These are phyloP conservation scores for Globomyces pollinis-pini DNA, from an alignment of 192 early-diverging fungal genomes.

Conservation along the genomic window DNA sequence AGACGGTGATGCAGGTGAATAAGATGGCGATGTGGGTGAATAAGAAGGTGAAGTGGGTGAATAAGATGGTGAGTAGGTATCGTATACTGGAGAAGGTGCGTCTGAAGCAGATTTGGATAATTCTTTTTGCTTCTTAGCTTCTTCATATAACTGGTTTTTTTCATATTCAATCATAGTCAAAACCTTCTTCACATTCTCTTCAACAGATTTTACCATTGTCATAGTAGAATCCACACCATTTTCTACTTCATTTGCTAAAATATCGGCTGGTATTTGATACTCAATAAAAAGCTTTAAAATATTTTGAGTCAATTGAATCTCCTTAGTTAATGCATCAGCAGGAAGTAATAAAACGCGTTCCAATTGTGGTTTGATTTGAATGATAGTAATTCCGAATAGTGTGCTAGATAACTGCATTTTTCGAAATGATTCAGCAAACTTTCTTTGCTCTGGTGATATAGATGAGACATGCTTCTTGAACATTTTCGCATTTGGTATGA, in stretches of 20 bases:
- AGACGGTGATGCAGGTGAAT: no score
- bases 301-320: constrained; percentile 27
- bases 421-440: constrained; percentile 24
- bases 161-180: constrained; percentile 8
- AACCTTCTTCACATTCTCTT: constrained; percentile 2
- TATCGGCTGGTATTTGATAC: constrained; percentile 24
- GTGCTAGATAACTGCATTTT: constrained; percentile 17
- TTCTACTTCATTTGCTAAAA: constrained; percentile 14
- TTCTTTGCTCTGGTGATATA: constrained; percentile 24
- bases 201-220: background rate
- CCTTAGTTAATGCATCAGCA: constrained; percentile 22
- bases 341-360: constrained; percentile 23
- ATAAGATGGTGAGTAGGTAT: no score
- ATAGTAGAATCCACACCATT: background rate
- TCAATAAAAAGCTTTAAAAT: constrained; percentile 24
- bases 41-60: no score
- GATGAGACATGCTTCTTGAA: constrained; percentile 20
- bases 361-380: constrained; percentile 31
- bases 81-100: no score
- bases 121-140: no score
- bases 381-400: constrained; percentile 16
- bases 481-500: constrained; percentile 18
- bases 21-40: no score
- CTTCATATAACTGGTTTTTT: no score
- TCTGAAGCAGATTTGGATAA: no score